A percentile compares a stretch with the other conserved stretches of the same genome.
Evolutionary conservation across 345 rosid genomes (phyloP).

Genomic region (Populus alba): DNA sequence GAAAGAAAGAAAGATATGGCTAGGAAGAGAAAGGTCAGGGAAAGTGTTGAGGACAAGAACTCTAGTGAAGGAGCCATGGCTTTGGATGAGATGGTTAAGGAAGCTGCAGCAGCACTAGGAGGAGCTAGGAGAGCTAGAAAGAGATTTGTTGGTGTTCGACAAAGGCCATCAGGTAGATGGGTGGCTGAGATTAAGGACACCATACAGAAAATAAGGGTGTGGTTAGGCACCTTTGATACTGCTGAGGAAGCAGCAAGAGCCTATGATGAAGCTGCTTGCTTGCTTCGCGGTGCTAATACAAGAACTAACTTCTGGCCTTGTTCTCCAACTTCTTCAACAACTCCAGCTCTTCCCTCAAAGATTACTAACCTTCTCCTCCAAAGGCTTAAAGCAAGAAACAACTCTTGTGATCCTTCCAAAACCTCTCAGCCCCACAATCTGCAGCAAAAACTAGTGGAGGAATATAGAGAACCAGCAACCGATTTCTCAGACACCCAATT

Average conservation of each 20-base stretch:
- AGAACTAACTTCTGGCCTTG: constrained; percentile 56
- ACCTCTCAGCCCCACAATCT: constrained; percentile 6
- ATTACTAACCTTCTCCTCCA: constrained; percentile 57
- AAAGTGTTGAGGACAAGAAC: constrained; percentile 24
- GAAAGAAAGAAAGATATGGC: constrained; percentile 31
- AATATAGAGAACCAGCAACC: constrained; percentile 9
- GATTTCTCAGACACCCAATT: constrained; percentile 33
- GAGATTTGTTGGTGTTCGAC: constrained; percentile 50
- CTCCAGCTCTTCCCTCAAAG: constrained; percentile 52
- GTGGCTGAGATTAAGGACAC: constrained; percentile 63
- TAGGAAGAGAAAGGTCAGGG: constrained; percentile 45
- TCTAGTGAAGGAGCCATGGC: constrained; percentile 28
- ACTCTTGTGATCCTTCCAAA: constrained; percentile 8
- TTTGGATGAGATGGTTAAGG: constrained; percentile 53
- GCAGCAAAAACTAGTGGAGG: constrained; percentile 16
- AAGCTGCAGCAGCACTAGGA: constrained; percentile 38
- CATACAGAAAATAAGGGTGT: constrained; percentile 54
- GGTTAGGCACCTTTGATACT: constrained; percentile 53
- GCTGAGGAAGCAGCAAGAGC: constrained; percentile 64
- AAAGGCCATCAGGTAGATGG: constrained; percentile 61
- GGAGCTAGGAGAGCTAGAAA: constrained; percentile 43
- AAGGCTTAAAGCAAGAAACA: constrained; percentile 47
- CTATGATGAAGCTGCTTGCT: constrained; percentile 59
- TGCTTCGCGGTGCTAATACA: constrained; percentile 50
- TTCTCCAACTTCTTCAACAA: constrained; percentile 33